Evolutionary conservation across 371 early-diverging fungal species (phyloP).

Genomic region (Mortierella sp.): DNA sequence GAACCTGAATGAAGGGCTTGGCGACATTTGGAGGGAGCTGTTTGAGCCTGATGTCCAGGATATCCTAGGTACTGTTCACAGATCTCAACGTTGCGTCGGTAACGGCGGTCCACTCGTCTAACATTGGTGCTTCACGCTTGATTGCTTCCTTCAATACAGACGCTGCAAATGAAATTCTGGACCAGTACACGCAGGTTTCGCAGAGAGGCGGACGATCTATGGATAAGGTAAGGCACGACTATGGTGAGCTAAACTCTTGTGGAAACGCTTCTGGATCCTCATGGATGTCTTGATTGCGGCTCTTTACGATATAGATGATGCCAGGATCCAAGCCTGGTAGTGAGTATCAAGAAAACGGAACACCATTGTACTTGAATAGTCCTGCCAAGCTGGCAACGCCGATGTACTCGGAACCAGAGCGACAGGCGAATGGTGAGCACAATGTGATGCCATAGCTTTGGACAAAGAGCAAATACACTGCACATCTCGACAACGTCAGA

Average conservation of each 20-base stretch:
- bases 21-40: conserved; percentile 46
- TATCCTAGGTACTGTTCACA: conserved; percentile 16
- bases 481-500: not conserved
- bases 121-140: not conserved
- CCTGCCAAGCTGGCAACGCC: conserved; percentile 54
- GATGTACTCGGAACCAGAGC: conserved; percentile 36
- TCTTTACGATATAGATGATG: conserved; percentile 16
- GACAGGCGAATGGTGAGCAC: conserved; percentile 35
- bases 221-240: conserved; percentile 42
- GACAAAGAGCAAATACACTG: not conserved
- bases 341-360: conserved; percentile 53
- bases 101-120: not conserved
- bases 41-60: conserved; percentile 45
- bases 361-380: conserved; percentile 49
- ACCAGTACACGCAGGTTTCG: conserved; percentile 40
- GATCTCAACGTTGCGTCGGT: not conserved
- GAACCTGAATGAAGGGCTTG: conserved; percentile 42
- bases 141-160: conserved; percentile 15
- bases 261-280: not conserved
- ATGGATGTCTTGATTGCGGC: not conserved
- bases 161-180: conserved; percentile 54
- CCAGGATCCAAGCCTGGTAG: conserved; percentile 53
- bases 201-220: conserved; percentile 31
- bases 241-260: too few relatives aligned
- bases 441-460: conserved; percentile 12